Evolutionary conservation across 257 asterid genomes (phyloP).

Genomic region (Solanum appendiculatum): DNA sequence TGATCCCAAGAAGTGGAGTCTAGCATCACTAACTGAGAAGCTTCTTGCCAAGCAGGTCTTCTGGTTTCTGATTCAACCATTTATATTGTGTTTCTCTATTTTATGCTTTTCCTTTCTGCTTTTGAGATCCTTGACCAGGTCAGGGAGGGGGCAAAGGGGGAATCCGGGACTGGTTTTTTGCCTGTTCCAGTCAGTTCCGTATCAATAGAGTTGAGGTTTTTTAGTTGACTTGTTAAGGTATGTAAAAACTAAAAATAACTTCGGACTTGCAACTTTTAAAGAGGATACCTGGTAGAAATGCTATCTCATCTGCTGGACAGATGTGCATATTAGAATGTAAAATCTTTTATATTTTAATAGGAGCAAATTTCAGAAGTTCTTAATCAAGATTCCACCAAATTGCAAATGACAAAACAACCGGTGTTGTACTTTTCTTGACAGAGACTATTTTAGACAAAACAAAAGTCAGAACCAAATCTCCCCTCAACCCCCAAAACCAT

Average conservation of each 20-base stretch:
- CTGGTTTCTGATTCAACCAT: not conserved
- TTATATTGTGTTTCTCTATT: not conserved
- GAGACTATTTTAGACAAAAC: not conserved
- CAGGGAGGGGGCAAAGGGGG: not conserved
- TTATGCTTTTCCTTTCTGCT: not conserved
- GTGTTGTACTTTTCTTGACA: not conserved
- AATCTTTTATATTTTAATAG: not conserved
- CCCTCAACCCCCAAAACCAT: not conserved
- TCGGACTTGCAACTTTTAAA: not conserved
- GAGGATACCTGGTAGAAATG: not conserved
- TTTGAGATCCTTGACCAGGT: not conserved
- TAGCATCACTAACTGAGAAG: constrained; percentile 57
- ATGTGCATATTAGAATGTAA: not conserved
- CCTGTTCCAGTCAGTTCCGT: not conserved
- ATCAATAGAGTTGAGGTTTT: not conserved
- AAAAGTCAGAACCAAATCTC: not conserved
- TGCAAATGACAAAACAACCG: not conserved
- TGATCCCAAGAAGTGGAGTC: constrained; percentile 69
- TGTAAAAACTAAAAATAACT: not conserved
- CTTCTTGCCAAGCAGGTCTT: constrained; percentile 65
- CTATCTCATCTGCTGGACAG: not conserved
- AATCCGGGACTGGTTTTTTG: not conserved
- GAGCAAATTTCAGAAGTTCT: not conserved
- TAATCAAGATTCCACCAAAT: not conserved
- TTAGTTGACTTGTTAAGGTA: not conserved